These are phyloP conservation scores for Fusarium temperatum DNA, from an alignment of 2,329 filamentous ascomycete species.

Conservation along the genomic window DNA sequence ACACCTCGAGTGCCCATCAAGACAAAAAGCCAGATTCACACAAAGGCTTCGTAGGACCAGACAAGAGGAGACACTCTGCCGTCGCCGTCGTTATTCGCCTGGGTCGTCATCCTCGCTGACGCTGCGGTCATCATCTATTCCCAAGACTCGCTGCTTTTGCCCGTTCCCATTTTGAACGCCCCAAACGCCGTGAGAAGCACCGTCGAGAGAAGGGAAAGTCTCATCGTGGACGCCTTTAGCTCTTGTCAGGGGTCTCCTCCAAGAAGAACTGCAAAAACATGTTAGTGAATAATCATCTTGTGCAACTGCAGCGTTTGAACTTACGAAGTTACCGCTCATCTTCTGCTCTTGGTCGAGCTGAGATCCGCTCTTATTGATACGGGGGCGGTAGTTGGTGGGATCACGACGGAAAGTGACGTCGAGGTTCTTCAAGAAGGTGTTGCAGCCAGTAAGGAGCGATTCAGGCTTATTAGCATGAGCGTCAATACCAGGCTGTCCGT, in stretches of 20 bases:
- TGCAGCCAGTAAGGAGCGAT: constrained; percentile 93
- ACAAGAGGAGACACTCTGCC: constrained; percentile 73
- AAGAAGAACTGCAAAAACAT: constrained; percentile 81
- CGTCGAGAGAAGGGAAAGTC: constrained; percentile 44
- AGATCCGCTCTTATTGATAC: constrained; percentile 97
- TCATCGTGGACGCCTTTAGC: constrained; percentile 57
- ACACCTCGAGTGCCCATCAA: constrained; percentile 8
- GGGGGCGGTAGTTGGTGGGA: constrained; percentile 92
- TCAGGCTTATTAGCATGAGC: constrained; percentile 90
- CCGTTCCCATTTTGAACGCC: constrained; percentile 59
- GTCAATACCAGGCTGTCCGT: constrained; percentile 89
- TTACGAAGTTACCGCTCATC: constrained; percentile 86
- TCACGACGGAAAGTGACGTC: constrained; percentile 99
- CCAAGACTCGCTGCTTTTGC: constrained; percentile 45
- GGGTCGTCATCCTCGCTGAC: constrained; percentile 72
- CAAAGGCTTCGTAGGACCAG: constrained; percentile 63
- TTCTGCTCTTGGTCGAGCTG: constrained; percentile 99
- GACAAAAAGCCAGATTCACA: constrained; percentile 7
- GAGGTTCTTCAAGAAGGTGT: constrained; percentile 93
- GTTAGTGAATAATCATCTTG: constrained; percentile 16
- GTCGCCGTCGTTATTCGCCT: constrained; percentile 67
- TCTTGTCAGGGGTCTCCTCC: constrained; percentile 73
- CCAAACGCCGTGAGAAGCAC: constrained; percentile 57
- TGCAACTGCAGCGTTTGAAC: constrained; percentile 46
- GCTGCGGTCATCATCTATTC: constrained; percentile 57